Base-by-base conservation (phyloP, 306 rosid genomes). In the Cyclanthera cordifolia region DNA sequence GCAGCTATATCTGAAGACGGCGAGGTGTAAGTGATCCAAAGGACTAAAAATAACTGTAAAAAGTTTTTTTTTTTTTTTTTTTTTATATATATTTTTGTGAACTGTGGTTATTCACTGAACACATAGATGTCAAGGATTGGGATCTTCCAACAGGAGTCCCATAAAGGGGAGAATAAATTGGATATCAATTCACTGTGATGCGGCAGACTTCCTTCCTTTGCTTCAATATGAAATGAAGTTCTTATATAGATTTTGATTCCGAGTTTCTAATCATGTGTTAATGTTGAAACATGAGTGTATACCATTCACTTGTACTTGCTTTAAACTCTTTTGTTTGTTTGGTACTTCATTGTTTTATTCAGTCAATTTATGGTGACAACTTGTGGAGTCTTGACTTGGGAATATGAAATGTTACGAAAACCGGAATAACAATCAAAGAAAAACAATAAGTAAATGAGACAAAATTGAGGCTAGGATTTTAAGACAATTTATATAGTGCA, bases 21-120 rank as follows among this genome's bases (percentile, higher is more conserved):
- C 82, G 95, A 92, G 95, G 95, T 87, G 97, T 89, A 89, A 92
- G 97, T 92, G 88, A 80, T 73, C 74, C 78, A 78, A 81, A 83
- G 89, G 82, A 79, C 78, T 84, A 77, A 69, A 75, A 69, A 75
- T 85, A 69, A 75, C 70, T 82, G 93, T n/a, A n/a, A n/a, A n/a
- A n/a, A n/a, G n/a, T n/a, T n/a, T n/a, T n/a, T n/a, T n/a, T n/a
- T n/a, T n/a, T n/a, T n/a, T n/a, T n/a, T n/a, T 76, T 76, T n/a
- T n/a, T n/a, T 86, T 32, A 76, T 58, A 77, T 85, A 63, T 86
- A 75, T 76, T 76, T 82, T 80, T 79, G 84, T 78, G 76, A 79
- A 79, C 78, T 79, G 84, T 83, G 82, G 88, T 83, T 82, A 74
- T 83, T 93, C 79, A 45, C 92, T 77, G 78, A 81, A 73, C 89